These are phyloP conservation scores for Taphrina communis DNA, from an alignment of 1,139 yeast genomes.

Conservation along the genomic window DNA sequence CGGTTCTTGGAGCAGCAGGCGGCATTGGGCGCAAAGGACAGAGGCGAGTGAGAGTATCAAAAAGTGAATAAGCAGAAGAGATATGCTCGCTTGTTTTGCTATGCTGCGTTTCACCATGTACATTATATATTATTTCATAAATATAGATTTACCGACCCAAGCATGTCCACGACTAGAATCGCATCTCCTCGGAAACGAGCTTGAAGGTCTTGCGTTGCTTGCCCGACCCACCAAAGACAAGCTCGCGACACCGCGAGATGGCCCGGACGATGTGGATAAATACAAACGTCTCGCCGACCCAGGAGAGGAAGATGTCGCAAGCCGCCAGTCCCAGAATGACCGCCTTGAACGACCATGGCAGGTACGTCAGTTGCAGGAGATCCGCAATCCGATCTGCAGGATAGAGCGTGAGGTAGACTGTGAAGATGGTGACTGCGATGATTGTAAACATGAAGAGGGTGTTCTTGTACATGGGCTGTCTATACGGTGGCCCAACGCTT, in stretches of 20 bases:
- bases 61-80: too few species aligned
- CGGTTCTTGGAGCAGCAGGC: slow-evolving; percentile 18
- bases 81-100: too few species aligned
- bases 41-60: neutral
- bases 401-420: slow-evolving; percentile 42
- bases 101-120: neutral
- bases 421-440: slow-evolving; percentile 54
- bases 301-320: slow-evolving; percentile 60
- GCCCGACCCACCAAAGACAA: slow-evolving; percentile 48
- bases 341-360: slow-evolving; percentile 61
- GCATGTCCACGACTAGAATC: slow-evolving; percentile 6
- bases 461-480: slow-evolving; percentile 74
- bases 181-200: slow-evolving; percentile 47
- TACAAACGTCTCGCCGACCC: slow-evolving; percentile 56
- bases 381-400: slow-evolving; percentile 45
- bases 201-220: slow-evolving; percentile 52
- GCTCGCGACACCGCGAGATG: slow-evolving; percentile 49
- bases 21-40: slow-evolving; percentile 26
- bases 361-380: slow-evolving; percentile 65
- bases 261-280: slow-evolving; percentile 51
- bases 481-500: slow-evolving; percentile 93
- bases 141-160: too few species aligned
- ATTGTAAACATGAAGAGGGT: slow-evolving; percentile 73
- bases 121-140: neutral
- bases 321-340: slow-evolving; percentile 58